Conservation (phyloP, 2,329 filamentous ascomycete genomes). For the Dothistroma septosporum region DNA sequence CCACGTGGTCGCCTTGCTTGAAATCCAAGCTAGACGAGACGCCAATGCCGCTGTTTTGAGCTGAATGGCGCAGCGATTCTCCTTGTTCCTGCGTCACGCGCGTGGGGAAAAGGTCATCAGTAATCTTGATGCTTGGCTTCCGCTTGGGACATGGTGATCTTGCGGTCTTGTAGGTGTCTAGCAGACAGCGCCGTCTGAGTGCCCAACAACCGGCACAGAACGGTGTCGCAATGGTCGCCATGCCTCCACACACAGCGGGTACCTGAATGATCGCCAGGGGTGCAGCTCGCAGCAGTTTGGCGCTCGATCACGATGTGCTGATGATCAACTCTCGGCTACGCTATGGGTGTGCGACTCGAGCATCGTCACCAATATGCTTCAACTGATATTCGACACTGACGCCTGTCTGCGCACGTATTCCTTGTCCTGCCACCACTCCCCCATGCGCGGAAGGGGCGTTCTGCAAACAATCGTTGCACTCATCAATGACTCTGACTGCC, state of each 20-base stretch:
- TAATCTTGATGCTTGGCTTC: background rate
- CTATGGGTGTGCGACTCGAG: background rate
- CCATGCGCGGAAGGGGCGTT: background rate
- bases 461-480: background rate
- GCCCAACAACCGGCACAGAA: background rate
- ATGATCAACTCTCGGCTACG: background rate
- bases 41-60: conserved; percentile 1
- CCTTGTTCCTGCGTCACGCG: conserved; percentile 8
- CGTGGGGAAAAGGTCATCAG: background rate
- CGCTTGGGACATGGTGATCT: background rate
- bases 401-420: background rate
- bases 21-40: background rate
- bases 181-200: background rate
- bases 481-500: background rate
- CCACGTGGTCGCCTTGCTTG: conserved; percentile 2
- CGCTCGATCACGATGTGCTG: conserved; percentile 4
- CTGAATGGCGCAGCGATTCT: background rate
- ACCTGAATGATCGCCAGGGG: conserved; percentile 14
- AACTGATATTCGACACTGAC: background rate
- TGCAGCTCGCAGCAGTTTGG: background rate
- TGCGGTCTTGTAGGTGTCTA: background rate
- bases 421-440: background rate
- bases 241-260: background rate
- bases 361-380: conserved; percentile 3
- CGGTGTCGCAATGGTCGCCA: background rate